phyloP scores from a whole-genome alignment of 345 rosid species.

The Eucalyptus marginata region DNA sequence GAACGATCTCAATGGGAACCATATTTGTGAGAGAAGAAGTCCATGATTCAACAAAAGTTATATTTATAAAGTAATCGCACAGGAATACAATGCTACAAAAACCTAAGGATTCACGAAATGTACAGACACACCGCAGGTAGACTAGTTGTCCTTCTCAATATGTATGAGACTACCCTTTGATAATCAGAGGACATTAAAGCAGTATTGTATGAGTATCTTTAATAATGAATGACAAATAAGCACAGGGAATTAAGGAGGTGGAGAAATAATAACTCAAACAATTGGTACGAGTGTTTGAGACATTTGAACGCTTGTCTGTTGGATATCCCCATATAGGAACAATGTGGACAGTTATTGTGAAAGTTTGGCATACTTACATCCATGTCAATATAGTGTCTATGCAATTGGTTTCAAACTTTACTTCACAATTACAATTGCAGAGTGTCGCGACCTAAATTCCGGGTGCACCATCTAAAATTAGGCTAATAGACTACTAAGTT shows the following conservation, averaged over 20 bases:
- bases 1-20: not conserved
- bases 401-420: not conserved
- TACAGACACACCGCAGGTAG: not conserved
- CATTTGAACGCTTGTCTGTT: not conserved
- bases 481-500: no score
- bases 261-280: no score
- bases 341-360: not conserved
- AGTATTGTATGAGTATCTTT: not conserved
- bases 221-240: no score
- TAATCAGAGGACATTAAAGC: no score
- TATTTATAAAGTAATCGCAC: not conserved
- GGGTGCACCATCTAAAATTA: no score
- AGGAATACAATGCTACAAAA: not conserved
- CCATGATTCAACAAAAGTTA: not conserved
- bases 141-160: not conserved
- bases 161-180: no score
- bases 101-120: not conserved
- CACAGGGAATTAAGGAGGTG: not conserved
- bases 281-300: not conserved
- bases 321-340: not conserved
- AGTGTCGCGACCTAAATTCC: no score
- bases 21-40: not conserved
- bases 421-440: not conserved
- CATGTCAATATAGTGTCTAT: not conserved
- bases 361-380: not conserved